Percentiles rank a stretch among this genome's conserved stretches.
Conservation (phyloP, 257 asterid genomes). For the Rubia yunnanensis region DNA sequence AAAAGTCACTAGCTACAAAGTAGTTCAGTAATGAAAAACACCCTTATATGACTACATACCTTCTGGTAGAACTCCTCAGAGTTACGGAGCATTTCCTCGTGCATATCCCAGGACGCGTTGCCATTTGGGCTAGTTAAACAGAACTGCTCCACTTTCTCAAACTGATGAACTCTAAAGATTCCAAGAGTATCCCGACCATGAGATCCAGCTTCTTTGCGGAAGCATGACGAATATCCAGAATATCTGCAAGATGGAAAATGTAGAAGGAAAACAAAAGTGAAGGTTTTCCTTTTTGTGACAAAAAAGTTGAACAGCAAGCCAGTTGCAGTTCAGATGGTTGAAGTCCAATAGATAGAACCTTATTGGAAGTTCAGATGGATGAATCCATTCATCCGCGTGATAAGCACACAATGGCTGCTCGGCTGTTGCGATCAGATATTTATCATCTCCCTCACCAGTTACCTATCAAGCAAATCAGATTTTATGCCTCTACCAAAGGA, state of each 20-base stretch:
- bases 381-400: slow-evolving; percentile 92
- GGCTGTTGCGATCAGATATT: slow-evolving; percentile 91
- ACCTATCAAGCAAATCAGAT: slow-evolving; percentile 41
- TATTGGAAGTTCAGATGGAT: slow-evolving; percentile 70
- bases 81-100: slow-evolving; percentile 20
- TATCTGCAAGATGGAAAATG: slow-evolving; percentile 35
- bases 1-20: background rate
- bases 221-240: slow-evolving; percentile 92
- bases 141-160: slow-evolving; percentile 91
- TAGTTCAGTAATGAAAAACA: background rate
- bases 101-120: background rate
- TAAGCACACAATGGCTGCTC: slow-evolving; percentile 95
- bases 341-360: slow-evolving; percentile 29
- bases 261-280: background rate
- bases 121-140: slow-evolving; percentile 61
- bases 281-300: background rate
- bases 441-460: slow-evolving; percentile 93
- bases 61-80: slow-evolving; percentile 77
- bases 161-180: slow-evolving; percentile 87
- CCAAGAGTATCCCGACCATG: slow-evolving; percentile 96
- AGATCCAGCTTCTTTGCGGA: slow-evolving; percentile 95
- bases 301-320: too few relatives aligned
- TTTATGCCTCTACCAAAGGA: background rate
- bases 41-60: slow-evolving; percentile 27
- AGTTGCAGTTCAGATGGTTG: background rate